Evolutionary conservation across 495 filamentous ascomycete species (phyloP).

Genomic region (Bathelium albidoporum): DNA sequence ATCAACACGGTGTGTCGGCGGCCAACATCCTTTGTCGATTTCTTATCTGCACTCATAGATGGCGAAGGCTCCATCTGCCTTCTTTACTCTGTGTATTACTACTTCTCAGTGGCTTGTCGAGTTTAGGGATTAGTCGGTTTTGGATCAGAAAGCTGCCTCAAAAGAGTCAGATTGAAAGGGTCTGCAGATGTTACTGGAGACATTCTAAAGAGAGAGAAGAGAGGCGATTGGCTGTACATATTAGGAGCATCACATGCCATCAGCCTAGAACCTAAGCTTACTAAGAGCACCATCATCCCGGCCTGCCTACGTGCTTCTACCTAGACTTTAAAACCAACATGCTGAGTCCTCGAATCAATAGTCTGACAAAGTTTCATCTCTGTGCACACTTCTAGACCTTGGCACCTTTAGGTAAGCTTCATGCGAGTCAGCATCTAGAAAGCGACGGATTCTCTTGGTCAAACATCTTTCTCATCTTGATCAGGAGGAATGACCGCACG

Average conservation of each 20-base stretch:
- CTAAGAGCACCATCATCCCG: too few species aligned
- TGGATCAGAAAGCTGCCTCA: neutral
- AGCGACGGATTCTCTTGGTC: neutral
- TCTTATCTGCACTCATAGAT: neutral
- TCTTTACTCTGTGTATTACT: neutral
- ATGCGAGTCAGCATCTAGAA: neutral
- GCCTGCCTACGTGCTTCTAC: too few species aligned
- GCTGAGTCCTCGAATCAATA: neutral
- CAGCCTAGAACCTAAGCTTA: too few species aligned
- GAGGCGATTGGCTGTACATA: too few species aligned
- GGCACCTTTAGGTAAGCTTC: neutral
- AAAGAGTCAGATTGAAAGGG: neutral
- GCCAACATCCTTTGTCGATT: neutral
- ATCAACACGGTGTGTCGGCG: neutral
- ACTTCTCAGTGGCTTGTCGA: neutral
- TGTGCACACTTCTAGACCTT: neutral
- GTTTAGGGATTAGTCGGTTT: neutral
- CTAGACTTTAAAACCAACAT: too few species aligned
- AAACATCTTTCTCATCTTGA: too few species aligned
- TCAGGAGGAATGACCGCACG: too few species aligned
- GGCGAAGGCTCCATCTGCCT: neutral
- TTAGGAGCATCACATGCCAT: too few species aligned
- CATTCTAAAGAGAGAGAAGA: too few species aligned
- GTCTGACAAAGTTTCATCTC: too few species aligned
- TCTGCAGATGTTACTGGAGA: too few species aligned